Evolutionary conservation across 305 asterid genomes (phyloP), one percentile per base, ranked within the genome.

Genomic region (Ruellia speciosa): DNA sequence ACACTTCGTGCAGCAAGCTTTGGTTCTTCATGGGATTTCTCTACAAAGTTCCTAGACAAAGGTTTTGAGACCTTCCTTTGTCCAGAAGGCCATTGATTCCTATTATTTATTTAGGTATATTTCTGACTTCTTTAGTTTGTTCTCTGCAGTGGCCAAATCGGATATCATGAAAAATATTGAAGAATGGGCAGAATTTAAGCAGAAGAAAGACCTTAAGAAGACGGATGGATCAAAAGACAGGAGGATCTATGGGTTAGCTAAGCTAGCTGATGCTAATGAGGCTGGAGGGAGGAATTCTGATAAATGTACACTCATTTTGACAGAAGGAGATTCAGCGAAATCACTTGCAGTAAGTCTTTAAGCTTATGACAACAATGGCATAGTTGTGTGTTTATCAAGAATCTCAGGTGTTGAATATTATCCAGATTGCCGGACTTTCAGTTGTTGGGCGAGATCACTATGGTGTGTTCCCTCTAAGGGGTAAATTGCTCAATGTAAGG

Each of bases 291-390:
- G 41, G 68, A 77, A 77, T 53, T 82, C 96, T 18, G 95, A 84
- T 12, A 83, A 66, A 72, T 92, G 99, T 66, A 92, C 99, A 41
- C 77, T 92, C 71, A 88, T 92, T 68, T 78, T 92, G 84, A 92
- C 99, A 19, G 99, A 92, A 82, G 99, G 99, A 77, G 99, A 92
- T 80, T 92, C 99, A 8, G 99, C 99, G 60, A 88, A 86, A 78
- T 90, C 95, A 62, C 95, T 92, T 57, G 99, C 97, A 40, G 97
- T 92, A 81, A 82, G 90, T 76, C 49, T 24, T 4, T 55, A 13
- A 37, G 51, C n/a, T 59, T n/a, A 35, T 34, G 17, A 14, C 61
- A 31, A 10, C 39, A 7, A 7, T 0, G 8, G 46, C 34, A 16
- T 14, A 10, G 5, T 33, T 52, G 59, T 63, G 17, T 47, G 53